Evolutionary conservation across 1,284 basidiomycete species (phyloP).

Genomic region (Marasmius fiardii): DNA sequence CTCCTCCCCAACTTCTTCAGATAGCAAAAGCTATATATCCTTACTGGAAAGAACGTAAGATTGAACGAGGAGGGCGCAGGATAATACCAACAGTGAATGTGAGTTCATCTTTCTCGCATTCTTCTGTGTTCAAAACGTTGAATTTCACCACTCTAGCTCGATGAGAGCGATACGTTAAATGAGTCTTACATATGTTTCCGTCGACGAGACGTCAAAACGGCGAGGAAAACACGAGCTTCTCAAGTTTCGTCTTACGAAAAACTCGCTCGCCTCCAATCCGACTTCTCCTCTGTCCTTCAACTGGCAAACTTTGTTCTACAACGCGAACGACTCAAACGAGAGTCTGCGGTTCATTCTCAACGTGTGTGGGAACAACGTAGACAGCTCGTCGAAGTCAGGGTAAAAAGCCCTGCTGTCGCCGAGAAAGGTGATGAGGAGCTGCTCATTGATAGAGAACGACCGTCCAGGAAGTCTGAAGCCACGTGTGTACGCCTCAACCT

Average conservation of each 20-base stretch:
- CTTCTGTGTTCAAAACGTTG: background rate
- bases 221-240: slow-evolving; percentile 90
- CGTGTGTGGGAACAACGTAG: slow-evolving; percentile 80
- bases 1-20: slow-evolving; percentile 50
- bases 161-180: slow-evolving; percentile 86
- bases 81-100: slow-evolving; percentile 83
- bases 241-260: slow-evolving; percentile 88
- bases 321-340: slow-evolving; percentile 79
- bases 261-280: slow-evolving; percentile 75
- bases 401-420: slow-evolving; percentile 64
- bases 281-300: slow-evolving; percentile 71
- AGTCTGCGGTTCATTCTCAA: slow-evolving; percentile 53
- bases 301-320: slow-evolving; percentile 66
- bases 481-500: slow-evolving; percentile 9
- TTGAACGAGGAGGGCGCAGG: slow-evolving; percentile 70
- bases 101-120: slow-evolving; percentile 23
- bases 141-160: slow-evolving; percentile 50
- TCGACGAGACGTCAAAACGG: slow-evolving; percentile 89
- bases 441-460: slow-evolving; percentile 72
- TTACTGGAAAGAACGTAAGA: slow-evolving; percentile 78
- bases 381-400: slow-evolving; percentile 76
- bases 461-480: slow-evolving; percentile 42
- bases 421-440: slow-evolving; percentile 83
- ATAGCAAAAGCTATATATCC: slow-evolving; percentile 72
- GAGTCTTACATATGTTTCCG: slow-evolving; percentile 99